Evolutionary conservation across 192 early-diverging fungal genomes (phyloP).

Genomic region (Podila minutissima): DNA sequence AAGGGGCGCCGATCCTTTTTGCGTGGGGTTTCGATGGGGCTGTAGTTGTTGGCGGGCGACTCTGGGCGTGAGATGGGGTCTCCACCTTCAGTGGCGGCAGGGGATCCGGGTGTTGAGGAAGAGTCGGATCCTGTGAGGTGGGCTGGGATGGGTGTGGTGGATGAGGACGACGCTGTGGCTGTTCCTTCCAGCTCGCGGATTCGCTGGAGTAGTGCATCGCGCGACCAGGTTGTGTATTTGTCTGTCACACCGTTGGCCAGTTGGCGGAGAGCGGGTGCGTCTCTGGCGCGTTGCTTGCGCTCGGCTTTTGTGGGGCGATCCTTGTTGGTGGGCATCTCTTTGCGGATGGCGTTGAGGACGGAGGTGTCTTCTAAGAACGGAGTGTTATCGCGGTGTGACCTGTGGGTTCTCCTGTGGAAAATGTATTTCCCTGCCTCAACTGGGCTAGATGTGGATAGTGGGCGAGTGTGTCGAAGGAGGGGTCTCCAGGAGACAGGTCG

Average conservation of each 20-base stretch:
- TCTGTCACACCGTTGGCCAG: slow-evolving; percentile 15
- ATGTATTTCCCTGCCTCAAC: slow-evolving; percentile 15
- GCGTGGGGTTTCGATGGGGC: slow-evolving; percentile 32
- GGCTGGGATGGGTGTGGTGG: slow-evolving; percentile 4
- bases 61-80: slow-evolving; percentile 7
- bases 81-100: slow-evolving; percentile 1
- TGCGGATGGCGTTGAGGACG: slow-evolving; percentile 21
- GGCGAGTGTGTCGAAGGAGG: neutral
- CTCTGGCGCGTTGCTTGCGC: slow-evolving; percentile 19
- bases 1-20: slow-evolving; percentile 62
- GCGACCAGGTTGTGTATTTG: slow-evolving; percentile 42
- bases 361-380: slow-evolving; percentile 22
- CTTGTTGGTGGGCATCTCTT: slow-evolving; percentile 45
- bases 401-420: neutral
- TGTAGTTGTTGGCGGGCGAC: slow-evolving; percentile 7
- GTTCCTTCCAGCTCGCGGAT: slow-evolving; percentile 33
- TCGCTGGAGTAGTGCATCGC: slow-evolving; percentile 27
- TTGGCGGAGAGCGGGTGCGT: slow-evolving; percentile 15
- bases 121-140: slow-evolving; percentile 14
- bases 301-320: slow-evolving; percentile 44
- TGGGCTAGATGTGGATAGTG: slow-evolving; percentile 12
- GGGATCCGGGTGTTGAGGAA: slow-evolving; percentile 13
- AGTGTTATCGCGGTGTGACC: slow-evolving; percentile 8
- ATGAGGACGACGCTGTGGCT: neutral
- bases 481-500: neutral